phyloP scores from a whole-genome alignment of 208 protist species.

The Giardia muris region DNA sequence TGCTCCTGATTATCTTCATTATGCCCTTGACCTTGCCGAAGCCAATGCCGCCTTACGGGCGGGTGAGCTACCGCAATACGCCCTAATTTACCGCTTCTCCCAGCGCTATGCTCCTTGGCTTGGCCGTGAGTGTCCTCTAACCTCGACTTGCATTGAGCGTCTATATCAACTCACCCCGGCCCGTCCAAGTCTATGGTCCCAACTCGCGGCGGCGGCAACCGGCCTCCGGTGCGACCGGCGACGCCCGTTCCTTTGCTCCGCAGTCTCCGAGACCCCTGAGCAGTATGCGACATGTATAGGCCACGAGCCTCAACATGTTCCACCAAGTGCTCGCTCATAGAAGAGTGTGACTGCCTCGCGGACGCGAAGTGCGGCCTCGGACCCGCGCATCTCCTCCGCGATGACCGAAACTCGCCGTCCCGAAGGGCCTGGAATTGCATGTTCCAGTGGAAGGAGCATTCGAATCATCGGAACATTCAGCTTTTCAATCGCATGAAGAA shows the following conservation, averaged over 20 bases:
- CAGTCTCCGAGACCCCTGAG: too few species aligned
- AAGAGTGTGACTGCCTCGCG: too few species aligned
- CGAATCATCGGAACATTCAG: neutral
- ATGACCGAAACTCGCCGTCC: too few species aligned
- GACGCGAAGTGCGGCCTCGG: too few species aligned
- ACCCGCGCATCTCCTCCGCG: too few species aligned
- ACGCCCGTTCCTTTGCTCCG: neutral
- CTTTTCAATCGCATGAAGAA: neutral
- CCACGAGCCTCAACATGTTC: too few species aligned
- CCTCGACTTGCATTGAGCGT: neutral
- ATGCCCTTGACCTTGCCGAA: neutral
- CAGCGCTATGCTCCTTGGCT: neutral
- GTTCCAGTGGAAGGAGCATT: neutral
- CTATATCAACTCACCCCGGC: neutral
- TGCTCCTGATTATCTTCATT: neutral
- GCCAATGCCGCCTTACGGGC: neutral
- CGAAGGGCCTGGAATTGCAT: too few species aligned
- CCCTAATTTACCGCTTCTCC: neutral
- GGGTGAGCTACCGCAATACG: neutral
- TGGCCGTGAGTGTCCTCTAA: neutral
- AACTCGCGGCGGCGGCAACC: neutral
- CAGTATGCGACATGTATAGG: too few species aligned
- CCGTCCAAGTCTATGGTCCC: neutral
- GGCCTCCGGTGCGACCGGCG: neutral
- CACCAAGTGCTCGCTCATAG: too few species aligned